These are phyloP conservation scores for Termitomyces sp. DNA, from an alignment of 768 basidiomycete species.

Conservation along the genomic window DNA sequence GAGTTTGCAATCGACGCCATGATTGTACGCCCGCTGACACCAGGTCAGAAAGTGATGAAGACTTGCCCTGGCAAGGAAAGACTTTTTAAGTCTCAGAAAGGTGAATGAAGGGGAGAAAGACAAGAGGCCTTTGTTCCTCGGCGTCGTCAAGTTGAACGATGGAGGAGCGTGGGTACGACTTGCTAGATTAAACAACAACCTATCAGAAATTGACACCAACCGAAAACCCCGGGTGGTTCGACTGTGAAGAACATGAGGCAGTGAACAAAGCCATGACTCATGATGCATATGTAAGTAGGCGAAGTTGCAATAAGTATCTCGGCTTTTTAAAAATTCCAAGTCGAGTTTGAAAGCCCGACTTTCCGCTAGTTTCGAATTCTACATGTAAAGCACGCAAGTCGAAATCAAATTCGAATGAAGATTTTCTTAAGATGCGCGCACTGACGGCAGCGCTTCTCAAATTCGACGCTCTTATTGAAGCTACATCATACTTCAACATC, in stretches of 20 bases:
- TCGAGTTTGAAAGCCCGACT: background rate
- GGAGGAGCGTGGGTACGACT: slow-evolving; percentile 8
- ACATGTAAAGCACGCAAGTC: background rate
- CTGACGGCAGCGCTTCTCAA: background rate
- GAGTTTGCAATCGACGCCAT: slow-evolving; percentile 24
- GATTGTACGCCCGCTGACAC: slow-evolving; percentile 14
- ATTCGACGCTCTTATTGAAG: too few relatives aligned
- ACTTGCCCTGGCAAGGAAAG: slow-evolving; percentile 39
- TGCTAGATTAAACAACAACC: background rate
- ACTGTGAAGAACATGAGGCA: background rate
- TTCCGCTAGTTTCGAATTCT: too few relatives aligned
- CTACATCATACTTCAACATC: background rate
- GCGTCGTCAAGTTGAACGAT: slow-evolving; percentile 15
- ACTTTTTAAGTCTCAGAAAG: slow-evolving; percentile 7
- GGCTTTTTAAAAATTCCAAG: background rate
- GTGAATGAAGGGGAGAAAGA: slow-evolving; percentile 7
- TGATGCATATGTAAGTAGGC: background rate
- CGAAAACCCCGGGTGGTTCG: background rate
- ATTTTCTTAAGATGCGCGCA: background rate
- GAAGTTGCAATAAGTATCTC: background rate
- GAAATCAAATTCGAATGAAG: background rate
- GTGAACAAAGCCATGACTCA: background rate
- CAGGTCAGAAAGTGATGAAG: slow-evolving; percentile 16
- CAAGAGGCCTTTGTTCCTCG: slow-evolving; percentile 5
- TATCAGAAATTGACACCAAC: background rate